Percentiles rank a stretch among this genome's conserved stretches.
phyloP scores from a whole-genome alignment of 1,284 basidiomycete species.

The Porogramme epimiltina region DNA sequence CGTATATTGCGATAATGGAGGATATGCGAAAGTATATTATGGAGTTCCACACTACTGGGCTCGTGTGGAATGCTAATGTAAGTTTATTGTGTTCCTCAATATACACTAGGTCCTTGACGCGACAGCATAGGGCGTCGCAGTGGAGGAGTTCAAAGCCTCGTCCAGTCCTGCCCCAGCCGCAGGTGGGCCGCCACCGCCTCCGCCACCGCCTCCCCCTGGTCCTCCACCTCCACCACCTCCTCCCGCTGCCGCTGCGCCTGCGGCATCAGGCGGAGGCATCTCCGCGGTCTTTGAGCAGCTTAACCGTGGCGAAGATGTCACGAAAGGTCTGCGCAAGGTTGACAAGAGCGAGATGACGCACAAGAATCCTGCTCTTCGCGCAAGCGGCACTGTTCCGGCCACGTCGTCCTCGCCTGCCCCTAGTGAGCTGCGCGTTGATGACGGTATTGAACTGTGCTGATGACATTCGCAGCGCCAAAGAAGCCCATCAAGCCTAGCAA shows the following conservation, averaged over 20 bases:
- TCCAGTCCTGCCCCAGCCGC: slow-evolving; percentile 32
- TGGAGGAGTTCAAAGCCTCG: slow-evolving; percentile 54
- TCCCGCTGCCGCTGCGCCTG: slow-evolving; percentile 41
- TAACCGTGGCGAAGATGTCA: slow-evolving; percentile 90
- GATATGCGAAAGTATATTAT: slow-evolving; percentile 83
- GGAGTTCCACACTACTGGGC: slow-evolving; percentile 86
- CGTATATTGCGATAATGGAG: slow-evolving; percentile 75
- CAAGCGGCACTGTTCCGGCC: slow-evolving; percentile 63
- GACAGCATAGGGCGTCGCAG: slow-evolving; percentile 59
- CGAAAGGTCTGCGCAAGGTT: slow-evolving; percentile 90
- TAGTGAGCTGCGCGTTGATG: not conserved
- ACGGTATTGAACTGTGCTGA: not conserved
- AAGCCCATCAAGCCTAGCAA: slow-evolving; percentile 80
- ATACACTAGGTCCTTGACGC: not conserved
- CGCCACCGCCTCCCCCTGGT: slow-evolving; percentile 52
- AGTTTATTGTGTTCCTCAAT: slow-evolving; percentile 13
- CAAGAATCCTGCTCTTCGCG: slow-evolving; percentile 91
- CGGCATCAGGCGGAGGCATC: slow-evolving; percentile 58
- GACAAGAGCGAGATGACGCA: slow-evolving; percentile 98
- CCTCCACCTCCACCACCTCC: slow-evolving; percentile 58
- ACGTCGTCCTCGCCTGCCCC: slow-evolving; percentile 21
- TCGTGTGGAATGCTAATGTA: slow-evolving; percentile 89
- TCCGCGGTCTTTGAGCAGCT: slow-evolving; percentile 92
- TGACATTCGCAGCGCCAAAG: slow-evolving; percentile 45
- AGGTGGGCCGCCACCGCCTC: slow-evolving; percentile 36